Conservation (phyloP, 345 rosid species). For the Toxicodendron radicans region DNA sequence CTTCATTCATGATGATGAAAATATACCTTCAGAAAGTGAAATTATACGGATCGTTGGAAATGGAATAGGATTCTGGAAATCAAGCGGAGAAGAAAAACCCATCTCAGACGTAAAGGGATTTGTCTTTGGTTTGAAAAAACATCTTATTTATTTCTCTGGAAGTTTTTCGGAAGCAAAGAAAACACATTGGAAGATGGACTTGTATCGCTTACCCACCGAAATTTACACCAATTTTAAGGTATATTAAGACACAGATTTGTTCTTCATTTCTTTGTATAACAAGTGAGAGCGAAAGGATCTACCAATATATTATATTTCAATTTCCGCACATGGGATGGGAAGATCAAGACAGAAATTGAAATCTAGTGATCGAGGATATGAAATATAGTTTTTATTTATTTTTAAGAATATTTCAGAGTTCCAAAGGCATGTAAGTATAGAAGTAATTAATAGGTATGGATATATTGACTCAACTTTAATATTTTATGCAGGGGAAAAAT, state of each 20-base stretch:
- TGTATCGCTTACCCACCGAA: conserved; percentile 15
- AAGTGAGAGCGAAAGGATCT: not conserved
- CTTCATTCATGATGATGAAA: conserved; percentile 13
- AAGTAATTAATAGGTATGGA: no score
- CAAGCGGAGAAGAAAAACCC: conserved; percentile 10
- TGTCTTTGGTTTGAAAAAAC: conserved; percentile 18
- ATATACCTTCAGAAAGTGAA: not conserved
- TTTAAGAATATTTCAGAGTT: no score
- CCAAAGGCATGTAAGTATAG: no score
- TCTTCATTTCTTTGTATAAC: not conserved
- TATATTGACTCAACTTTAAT: no score
- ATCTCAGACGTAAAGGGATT: not conserved
- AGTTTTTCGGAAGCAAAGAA: conserved; percentile 12
- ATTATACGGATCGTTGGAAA: conserved; percentile 1
- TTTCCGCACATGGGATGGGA: no score
- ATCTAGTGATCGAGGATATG: no score
- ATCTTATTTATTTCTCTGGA: conserved; percentile 21
- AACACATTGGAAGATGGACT: conserved; percentile 36
- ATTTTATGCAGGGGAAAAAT: conserved; percentile 16
- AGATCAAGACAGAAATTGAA: no score
- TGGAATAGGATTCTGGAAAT: conserved; percentile 32
- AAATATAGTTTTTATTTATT: no score
- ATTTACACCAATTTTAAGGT: conserved; percentile 9
- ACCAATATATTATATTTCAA: not conserved
- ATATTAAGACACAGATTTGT: not conserved